These are phyloP conservation scores for Davidsoniella virescens DNA, from an alignment of 2,329 filamentous ascomycete species.

Conservation along the genomic window DNA sequence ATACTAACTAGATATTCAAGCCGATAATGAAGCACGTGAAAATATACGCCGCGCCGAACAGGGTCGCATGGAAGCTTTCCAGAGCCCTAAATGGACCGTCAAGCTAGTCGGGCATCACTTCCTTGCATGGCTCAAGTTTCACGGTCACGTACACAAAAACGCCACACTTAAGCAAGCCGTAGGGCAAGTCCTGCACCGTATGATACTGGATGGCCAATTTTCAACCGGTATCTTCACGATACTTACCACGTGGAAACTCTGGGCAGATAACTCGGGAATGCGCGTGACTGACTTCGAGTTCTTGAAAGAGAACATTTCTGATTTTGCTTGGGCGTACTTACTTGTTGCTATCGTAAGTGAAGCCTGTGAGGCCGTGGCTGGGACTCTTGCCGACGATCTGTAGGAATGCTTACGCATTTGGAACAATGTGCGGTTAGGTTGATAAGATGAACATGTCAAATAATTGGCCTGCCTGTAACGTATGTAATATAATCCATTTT, in stretches of 20 bases:
- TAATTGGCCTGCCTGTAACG: too few species aligned
- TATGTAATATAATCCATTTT: not conserved
- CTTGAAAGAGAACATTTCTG: conserved; percentile 22
- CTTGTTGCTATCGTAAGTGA: conserved; percentile 32
- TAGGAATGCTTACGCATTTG: conserved; percentile 39
- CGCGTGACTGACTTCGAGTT: conserved; percentile 26
- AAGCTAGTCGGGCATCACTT: conserved; percentile 29
- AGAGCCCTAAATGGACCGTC: conserved; percentile 36
- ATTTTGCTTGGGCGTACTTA: conserved; percentile 32
- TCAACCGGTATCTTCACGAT: conserved; percentile 25
- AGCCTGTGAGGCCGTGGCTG: conserved; percentile 28
- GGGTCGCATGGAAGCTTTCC: conserved; percentile 33
- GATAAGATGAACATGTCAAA: not conserved
- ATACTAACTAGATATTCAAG: not conserved
- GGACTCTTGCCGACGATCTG: conserved; percentile 33
- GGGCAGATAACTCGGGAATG: conserved; percentile 40
- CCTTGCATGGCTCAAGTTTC: conserved; percentile 28
- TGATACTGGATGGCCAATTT: conserved; percentile 33
- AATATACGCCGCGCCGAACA: conserved; percentile 25
- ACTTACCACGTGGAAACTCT: conserved; percentile 36
- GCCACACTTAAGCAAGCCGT: conserved; percentile 25
- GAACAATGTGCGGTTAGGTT: conserved; percentile 36
- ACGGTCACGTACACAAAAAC: conserved; percentile 16
- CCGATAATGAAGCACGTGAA: conserved; percentile 24
- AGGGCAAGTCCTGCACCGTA: conserved; percentile 32